Conservation (phyloP, 1,139 yeast species). For the Protomyces pachydermus region DNA sequence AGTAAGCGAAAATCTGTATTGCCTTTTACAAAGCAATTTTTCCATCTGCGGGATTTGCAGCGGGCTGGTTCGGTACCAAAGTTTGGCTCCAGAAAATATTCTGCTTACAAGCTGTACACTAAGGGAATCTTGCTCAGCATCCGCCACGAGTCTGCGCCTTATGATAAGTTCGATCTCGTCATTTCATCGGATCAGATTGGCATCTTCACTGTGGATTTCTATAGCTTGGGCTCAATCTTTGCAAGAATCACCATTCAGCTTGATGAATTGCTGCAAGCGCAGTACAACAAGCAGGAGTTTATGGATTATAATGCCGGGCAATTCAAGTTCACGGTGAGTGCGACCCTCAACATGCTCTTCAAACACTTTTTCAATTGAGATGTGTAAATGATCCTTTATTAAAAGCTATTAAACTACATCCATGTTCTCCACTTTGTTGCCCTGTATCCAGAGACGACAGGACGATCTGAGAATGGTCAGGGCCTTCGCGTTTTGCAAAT, state of each 20-base stretch:
- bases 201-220: conserved; percentile 63
- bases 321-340: conserved; percentile 7
- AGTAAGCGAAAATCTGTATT: conserved; percentile 49
- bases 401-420: neutral
- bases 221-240: conserved; percentile 51
- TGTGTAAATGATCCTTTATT: neutral
- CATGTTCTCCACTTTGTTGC: neutral
- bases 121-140: conserved; percentile 62
- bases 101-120: conserved; percentile 70
- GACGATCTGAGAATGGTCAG: neutral
- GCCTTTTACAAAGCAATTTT: conserved; percentile 73
- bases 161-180: conserved; percentile 67
- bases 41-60: conserved; percentile 67
- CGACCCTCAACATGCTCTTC: conserved; percentile 15
- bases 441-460: neutral
- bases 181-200: conserved; percentile 74
- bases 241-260: conserved; percentile 53
- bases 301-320: conserved; percentile 24
- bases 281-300: conserved; percentile 43
- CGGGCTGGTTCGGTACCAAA: conserved; percentile 64
- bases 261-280: conserved; percentile 65
- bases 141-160: conserved; percentile 46
- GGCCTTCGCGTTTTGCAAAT: neutral
- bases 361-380: conserved; percentile 15
- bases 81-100: conserved; percentile 79